Conservation (phyloP, 345 rosid genomes). For the Psidium guajava region DNA sequence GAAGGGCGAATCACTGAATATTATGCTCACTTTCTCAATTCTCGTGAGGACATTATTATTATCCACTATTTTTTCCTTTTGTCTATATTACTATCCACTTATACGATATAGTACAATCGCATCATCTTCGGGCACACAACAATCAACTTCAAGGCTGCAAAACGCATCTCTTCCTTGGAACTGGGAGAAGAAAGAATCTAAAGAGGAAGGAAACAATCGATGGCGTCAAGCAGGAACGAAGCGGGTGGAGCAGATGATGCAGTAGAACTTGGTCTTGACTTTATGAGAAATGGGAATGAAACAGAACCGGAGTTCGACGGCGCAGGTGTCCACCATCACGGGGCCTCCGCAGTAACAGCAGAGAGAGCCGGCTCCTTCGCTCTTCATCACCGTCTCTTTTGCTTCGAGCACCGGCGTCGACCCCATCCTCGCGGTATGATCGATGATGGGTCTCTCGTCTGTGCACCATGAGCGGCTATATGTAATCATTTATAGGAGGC, state of each 20-base stretch:
- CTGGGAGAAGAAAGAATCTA: background rate
- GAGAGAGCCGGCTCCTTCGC: background rate
- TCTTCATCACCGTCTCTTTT: slow-evolving; percentile 4
- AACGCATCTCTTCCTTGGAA: background rate
- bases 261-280: slow-evolving; percentile 10
- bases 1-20: too few relatives aligned
- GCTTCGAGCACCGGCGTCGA: slow-evolving; percentile 1
- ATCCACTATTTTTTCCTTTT: too few relatives aligned
- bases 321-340: slow-evolving; percentile 7
- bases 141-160: background rate
- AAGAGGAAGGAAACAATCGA: background rate
- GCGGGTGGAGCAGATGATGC: slow-evolving; percentile 19
- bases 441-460: background rate
- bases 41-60: background rate
- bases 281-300: slow-evolving; percentile 17
- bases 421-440: background rate
- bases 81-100: background rate
- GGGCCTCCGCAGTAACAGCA: slow-evolving; percentile 19
- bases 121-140: background rate
- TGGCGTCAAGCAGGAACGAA: background rate
- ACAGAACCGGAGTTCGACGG: slow-evolving; percentile 2
- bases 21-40: background rate
- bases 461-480: background rate
- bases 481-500: background rate
- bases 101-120: background rate